phyloP scores from a whole-genome alignment of 768 basidiomycete species.

The Macrolepiota dolichaula region DNA sequence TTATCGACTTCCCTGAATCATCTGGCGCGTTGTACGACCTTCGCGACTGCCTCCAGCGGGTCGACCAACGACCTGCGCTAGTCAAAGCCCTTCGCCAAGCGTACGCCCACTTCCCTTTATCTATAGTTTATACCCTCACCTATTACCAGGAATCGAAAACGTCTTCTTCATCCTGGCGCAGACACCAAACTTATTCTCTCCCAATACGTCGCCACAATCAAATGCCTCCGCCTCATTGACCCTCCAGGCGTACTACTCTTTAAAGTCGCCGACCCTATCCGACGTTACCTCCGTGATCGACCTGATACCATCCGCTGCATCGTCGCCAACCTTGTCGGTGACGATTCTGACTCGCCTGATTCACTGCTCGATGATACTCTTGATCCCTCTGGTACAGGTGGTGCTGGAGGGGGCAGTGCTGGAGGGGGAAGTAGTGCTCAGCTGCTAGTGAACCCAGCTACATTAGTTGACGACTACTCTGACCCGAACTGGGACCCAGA shows the following conservation, averaged over 20 bases:
- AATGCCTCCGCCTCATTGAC: slow-evolving; percentile 86
- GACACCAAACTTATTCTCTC: slow-evolving; percentile 88
- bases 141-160: slow-evolving; percentile 59
- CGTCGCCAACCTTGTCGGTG: slow-evolving; percentile 86
- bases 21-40: slow-evolving; percentile 82
- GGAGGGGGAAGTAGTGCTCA: too few species aligned
- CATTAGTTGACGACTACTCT: slow-evolving; percentile 70
- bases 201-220: slow-evolving; percentile 91
- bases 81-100: slow-evolving; percentile 76
- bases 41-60: slow-evolving; percentile 80
- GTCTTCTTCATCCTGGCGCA: slow-evolving; percentile 93
- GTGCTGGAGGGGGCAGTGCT: not conserved
- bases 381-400: slow-evolving; percentile 43
- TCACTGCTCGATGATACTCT: slow-evolving; percentile 80
- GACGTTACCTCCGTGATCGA: slow-evolving; percentile 82
- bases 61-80: slow-evolving; percentile 74
- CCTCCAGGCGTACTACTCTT: slow-evolving; percentile 90
- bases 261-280: slow-evolving; percentile 91
- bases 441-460: too few species aligned
- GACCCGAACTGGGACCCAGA: slow-evolving; percentile 97
- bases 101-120: slow-evolving; percentile 39
- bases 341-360: slow-evolving; percentile 69
- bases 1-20: slow-evolving; percentile 91
- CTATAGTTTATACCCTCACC: slow-evolving; percentile 4
- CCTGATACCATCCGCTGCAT: slow-evolving; percentile 94